phyloP scores from a whole-genome alignment of 2,329 filamentous ascomycete species.

The Penicillium griseofulvum region DNA sequence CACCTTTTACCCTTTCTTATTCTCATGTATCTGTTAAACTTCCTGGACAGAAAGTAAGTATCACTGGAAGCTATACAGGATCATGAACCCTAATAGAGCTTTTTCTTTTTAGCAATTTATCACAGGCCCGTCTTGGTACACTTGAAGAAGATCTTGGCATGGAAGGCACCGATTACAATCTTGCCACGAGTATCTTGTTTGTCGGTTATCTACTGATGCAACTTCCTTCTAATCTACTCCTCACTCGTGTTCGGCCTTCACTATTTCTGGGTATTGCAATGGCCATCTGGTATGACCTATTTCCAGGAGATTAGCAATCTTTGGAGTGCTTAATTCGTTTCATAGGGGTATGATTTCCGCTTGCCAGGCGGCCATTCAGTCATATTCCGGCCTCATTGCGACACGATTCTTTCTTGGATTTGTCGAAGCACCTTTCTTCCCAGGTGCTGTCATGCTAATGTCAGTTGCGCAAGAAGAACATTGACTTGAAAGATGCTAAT shows the following conservation, averaged over 20 bases:
- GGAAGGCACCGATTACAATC: constrained; percentile 57
- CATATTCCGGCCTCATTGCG: constrained; percentile 42
- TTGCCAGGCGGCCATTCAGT: constrained; percentile 37
- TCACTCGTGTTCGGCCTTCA: constrained; percentile 55
- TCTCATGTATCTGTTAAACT: constrained; percentile 34
- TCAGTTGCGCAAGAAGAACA: background rate
- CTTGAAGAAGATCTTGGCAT: constrained; percentile 55
- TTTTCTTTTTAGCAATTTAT: constrained; percentile 43
- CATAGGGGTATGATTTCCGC: constrained; percentile 33
- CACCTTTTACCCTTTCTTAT: constrained; percentile 31
- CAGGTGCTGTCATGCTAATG: constrained; percentile 62
- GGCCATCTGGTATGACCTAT: constrained; percentile 26
- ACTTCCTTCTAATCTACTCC: constrained; percentile 58
- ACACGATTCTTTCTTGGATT: constrained; percentile 44
- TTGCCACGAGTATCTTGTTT: constrained; percentile 56
- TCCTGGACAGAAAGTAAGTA: constrained; percentile 32
- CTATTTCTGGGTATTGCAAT: constrained; percentile 50
- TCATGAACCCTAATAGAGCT: background rate
- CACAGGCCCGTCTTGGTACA: constrained; percentile 54
- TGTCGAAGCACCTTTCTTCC: constrained; percentile 52
- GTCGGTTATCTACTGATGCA: constrained; percentile 62
- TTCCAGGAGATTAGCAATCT: no score
- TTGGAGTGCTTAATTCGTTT: background rate
- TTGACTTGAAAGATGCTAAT: no score
- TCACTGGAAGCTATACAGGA: background rate